Conservation (phyloP, 257 asterid genomes). For the Solanum neorickii region DNA sequence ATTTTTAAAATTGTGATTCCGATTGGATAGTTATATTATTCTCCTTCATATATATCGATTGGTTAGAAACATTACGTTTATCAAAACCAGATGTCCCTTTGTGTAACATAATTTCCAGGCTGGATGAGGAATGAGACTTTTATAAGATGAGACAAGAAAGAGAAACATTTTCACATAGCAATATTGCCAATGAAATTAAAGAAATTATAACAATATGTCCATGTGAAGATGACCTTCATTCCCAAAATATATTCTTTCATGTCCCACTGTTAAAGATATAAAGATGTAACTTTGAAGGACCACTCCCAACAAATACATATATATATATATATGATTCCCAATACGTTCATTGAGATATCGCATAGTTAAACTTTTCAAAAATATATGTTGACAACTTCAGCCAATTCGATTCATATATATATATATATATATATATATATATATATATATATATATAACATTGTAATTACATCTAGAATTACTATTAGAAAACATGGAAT, state of each 20-base stretch:
- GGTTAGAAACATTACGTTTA: no score
- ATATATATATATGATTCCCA: no score
- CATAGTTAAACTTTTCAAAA: no score
- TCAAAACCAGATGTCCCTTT: no score
- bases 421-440: no score
- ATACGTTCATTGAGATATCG: no score
- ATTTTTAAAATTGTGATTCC: neutral
- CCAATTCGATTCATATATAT: no score
- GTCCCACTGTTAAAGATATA: neutral
- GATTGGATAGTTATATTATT: neutral
- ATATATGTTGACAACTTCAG: no score
- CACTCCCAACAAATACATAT: neutral
- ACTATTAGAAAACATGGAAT: no score
- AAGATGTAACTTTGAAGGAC: neutral
- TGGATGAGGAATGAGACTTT: neutral
- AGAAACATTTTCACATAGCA: neutral
- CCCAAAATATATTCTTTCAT: neutral
- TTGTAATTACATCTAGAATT: no score
- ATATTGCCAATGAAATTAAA: neutral
- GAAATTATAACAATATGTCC: neutral
- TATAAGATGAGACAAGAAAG: neutral
- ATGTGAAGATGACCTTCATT: neutral
- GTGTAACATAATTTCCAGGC: neutral
- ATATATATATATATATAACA: no score
- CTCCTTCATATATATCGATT: neutral